phyloP scores from a whole-genome alignment of 2,329 filamentous ascomycete species.

The Penicillium janthinellum region DNA sequence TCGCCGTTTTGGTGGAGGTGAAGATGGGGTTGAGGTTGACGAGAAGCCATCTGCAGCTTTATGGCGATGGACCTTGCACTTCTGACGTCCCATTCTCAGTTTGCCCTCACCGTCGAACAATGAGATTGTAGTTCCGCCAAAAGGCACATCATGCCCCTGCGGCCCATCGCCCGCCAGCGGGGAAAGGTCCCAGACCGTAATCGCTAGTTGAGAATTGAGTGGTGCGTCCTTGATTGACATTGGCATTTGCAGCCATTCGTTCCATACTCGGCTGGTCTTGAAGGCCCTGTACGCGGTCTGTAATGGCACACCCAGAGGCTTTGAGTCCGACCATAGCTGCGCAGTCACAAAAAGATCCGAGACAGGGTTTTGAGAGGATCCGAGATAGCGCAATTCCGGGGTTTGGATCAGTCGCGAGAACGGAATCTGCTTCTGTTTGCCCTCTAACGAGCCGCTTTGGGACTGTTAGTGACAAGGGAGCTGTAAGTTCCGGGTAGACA shows the following conservation, averaged over 20 bases:
- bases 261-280: slow-evolving; percentile 74
- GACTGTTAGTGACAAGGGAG: slow-evolving; percentile 10
- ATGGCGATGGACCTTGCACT: slow-evolving; percentile 81
- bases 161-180: slow-evolving; percentile 71
- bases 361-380: slow-evolving; percentile 77
- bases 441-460: slow-evolving; percentile 71
- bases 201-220: slow-evolving; percentile 77
- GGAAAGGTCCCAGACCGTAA: slow-evolving; percentile 94
- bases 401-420: slow-evolving; percentile 77
- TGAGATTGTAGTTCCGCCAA: slow-evolving; percentile 87
- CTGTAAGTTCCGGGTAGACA: slow-evolving; percentile 14
- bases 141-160: slow-evolving; percentile 79
- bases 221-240: slow-evolving; percentile 82
- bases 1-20: slow-evolving; percentile 57
- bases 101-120: slow-evolving; percentile 94
- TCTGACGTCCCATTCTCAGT: slow-evolving; percentile 86
- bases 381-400: slow-evolving; percentile 81
- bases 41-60: slow-evolving; percentile 83
- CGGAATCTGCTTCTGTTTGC: slow-evolving; percentile 71
- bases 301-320: slow-evolving; percentile 85
- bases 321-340: slow-evolving; percentile 94
- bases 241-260: slow-evolving; percentile 91
- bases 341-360: slow-evolving; percentile 93
- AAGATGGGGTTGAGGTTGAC: slow-evolving; percentile 75
- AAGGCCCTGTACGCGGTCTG: slow-evolving; percentile 94